These are phyloP conservation scores for Dioszegia crocea DNA, from an alignment of 768 basidiomycete genomes.

Conservation along the genomic window DNA sequence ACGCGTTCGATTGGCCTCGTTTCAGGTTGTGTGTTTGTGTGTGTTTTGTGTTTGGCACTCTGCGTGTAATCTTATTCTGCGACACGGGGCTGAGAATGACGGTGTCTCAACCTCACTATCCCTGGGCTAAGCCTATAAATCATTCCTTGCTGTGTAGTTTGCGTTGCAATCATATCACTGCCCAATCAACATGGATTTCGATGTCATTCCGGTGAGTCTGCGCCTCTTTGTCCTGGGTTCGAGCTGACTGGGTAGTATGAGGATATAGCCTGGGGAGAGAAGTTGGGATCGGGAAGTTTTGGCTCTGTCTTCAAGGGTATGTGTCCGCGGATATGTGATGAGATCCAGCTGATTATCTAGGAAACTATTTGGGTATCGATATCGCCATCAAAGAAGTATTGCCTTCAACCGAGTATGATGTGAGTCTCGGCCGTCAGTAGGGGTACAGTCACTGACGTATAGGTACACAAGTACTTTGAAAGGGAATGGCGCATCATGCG, in stretches of 20 bases:
- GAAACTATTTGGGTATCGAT: slow-evolving; percentile 87
- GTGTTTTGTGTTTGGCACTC: not conserved
- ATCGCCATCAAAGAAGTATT: slow-evolving; percentile 96
- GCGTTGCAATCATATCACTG: not conserved
- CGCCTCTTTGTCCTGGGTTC: not conserved
- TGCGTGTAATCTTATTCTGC: not conserved
- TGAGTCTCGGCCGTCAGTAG: slow-evolving; percentile 11
- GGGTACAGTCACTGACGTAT: not conserved
- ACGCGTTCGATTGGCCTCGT: not conserved
- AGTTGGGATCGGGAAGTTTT: slow-evolving; percentile 44
- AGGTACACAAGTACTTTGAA: slow-evolving; percentile 82
- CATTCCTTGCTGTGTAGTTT: not conserved
- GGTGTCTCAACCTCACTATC: not conserved
- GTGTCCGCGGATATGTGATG: no score
- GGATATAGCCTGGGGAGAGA: slow-evolving; percentile 45
- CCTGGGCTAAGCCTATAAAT: not conserved
- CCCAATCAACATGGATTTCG: slow-evolving; percentile 32
- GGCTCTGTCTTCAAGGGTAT: slow-evolving; percentile 47
- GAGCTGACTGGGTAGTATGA: slow-evolving; percentile 29
- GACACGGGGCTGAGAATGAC: not conserved
- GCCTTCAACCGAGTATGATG: slow-evolving; percentile 85
- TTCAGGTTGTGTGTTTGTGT: not conserved
- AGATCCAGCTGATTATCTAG: slow-evolving; percentile 53
- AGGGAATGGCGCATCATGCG: slow-evolving; percentile 97
- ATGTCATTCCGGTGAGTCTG: slow-evolving; percentile 38